A percentile compares a stretch with the other conserved stretches of the same genome.
These are phyloP conservation scores for Yarrowia yakushimensis DNA, from an alignment of 805 yeast genomes.

Conservation along the genomic window DNA sequence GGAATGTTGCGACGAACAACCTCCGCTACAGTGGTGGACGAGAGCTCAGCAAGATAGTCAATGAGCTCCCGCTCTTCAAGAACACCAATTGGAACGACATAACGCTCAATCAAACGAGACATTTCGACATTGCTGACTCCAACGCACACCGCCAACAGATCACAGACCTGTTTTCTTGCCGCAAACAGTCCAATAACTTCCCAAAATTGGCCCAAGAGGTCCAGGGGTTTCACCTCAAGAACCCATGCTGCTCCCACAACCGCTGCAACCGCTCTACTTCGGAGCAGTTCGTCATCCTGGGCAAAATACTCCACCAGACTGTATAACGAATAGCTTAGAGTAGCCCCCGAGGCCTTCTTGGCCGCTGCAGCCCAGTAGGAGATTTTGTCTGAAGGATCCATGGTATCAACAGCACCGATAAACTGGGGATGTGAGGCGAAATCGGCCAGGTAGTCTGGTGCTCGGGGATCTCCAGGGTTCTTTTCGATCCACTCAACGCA, in stretches of 20 bases:
- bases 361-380: conserved; percentile 17
- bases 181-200: conserved; percentile 22
- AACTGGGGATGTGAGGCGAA: not conserved
- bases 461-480: conserved; percentile 1
- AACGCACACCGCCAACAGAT: conserved; percentile 11
- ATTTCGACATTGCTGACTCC: not conserved
- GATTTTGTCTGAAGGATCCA: not conserved
- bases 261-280: conserved; percentile 9
- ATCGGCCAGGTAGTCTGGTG: not conserved
- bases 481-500: not conserved
- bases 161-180: not conserved
- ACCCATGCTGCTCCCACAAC: conserved; percentile 10
- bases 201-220: conserved; percentile 4
- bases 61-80: not conserved
- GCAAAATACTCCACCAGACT: conserved; percentile 2
- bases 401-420: not conserved
- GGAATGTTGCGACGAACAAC: not conserved
- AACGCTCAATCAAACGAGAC: not conserved
- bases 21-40: not conserved
- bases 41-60: conserved; percentile 1
- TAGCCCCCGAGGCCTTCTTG: not conserved
- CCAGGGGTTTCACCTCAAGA: not conserved
- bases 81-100: conserved; percentile 3
- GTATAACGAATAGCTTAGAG: conserved; percentile 3
- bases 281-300: not conserved